phyloP scores from a whole-genome alignment of 2,329 filamentous ascomycete species.

The Aspergillus sp. region DNA sequence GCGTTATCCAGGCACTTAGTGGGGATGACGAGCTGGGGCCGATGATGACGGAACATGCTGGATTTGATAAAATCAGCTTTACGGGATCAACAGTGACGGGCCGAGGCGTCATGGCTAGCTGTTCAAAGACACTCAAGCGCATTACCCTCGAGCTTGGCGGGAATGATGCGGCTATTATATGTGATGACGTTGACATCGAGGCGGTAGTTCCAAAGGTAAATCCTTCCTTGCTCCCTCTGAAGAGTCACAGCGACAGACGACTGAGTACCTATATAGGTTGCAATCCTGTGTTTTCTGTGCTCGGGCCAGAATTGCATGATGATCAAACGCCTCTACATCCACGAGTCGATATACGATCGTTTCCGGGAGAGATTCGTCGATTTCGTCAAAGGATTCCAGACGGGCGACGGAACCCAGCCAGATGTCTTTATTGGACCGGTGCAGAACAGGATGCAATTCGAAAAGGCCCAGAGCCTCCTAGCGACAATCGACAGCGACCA shows the following conservation, averaged over 20 bases:
- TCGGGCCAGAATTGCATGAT: constrained; percentile 54
- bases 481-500: constrained; percentile 48
- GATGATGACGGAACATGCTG: constrained; percentile 7
- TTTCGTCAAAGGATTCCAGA: constrained; percentile 43
- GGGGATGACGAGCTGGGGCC: not conserved
- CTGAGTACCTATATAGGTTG: too few relatives aligned
- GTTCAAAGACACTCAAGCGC: constrained; percentile 41
- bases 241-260: too few relatives aligned
- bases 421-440: constrained; percentile 60
- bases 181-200: constrained; percentile 2
- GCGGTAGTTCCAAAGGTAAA: too few relatives aligned
- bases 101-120: constrained; percentile 24
- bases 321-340: constrained; percentile 63
- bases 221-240: too few relatives aligned
- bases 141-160: constrained; percentile 49
- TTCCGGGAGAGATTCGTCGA: constrained; percentile 53
- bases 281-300: not conserved
- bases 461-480: constrained; percentile 61
- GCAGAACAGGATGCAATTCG: constrained; percentile 67
- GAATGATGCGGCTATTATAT: constrained; percentile 38
- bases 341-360: constrained; percentile 59
- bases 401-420: constrained; percentile 42
- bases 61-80: constrained; percentile 24
- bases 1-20: constrained; percentile 13
- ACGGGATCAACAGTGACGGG: constrained; percentile 23